A percentile compares a stretch with the other conserved stretches of the same genome.
Conservation (phyloP, 2,329 filamentous ascomycete genomes). For the Teratosphaeriaceae sp. region DNA sequence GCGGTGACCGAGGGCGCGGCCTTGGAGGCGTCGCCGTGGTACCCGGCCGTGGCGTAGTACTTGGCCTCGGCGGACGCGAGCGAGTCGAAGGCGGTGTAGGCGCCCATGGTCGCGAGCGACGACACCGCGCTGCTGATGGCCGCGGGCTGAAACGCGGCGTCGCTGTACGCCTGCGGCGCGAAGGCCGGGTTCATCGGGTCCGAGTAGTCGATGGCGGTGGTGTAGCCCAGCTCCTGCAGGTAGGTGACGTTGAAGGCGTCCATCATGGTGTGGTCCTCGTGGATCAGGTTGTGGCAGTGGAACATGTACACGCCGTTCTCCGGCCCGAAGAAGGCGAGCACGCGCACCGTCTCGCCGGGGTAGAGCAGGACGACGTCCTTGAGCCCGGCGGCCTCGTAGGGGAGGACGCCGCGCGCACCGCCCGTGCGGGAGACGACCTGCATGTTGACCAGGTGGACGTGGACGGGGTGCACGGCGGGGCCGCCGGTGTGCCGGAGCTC, state of each 20-base stretch:
- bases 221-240: slow-evolving; percentile 28
- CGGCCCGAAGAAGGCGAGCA: slow-evolving; percentile 47
- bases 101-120: slow-evolving; percentile 20
- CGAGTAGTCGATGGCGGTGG: slow-evolving; percentile 9
- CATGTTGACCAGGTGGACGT: slow-evolving; percentile 56
- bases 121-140: slow-evolving; percentile 17
- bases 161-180: slow-evolving; percentile 22
- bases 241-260: slow-evolving; percentile 38
- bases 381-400: slow-evolving; percentile 49
- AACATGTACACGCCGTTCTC: slow-evolving; percentile 46
- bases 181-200: slow-evolving; percentile 21
- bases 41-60: slow-evolving; percentile 22
- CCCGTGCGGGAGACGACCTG: slow-evolving; percentile 45
- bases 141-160: slow-evolving; percentile 19
- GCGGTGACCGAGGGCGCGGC: slow-evolving; percentile 11
- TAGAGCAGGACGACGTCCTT: slow-evolving; percentile 55
- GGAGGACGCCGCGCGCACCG: slow-evolving; percentile 37
- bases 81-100: slow-evolving; percentile 17
- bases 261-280: slow-evolving; percentile 41
- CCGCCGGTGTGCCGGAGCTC: slow-evolving; percentile 45
- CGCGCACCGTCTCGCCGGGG: slow-evolving; percentile 43
- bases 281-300: slow-evolving; percentile 37
- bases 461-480: slow-evolving; percentile 48
- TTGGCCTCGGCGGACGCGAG: slow-evolving; percentile 18
- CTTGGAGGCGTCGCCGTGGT: slow-evolving; percentile 13